phyloP scores from a whole-genome alignment of 106 monocot genomes.

The Phalaenopsis aphrodite region DNA sequence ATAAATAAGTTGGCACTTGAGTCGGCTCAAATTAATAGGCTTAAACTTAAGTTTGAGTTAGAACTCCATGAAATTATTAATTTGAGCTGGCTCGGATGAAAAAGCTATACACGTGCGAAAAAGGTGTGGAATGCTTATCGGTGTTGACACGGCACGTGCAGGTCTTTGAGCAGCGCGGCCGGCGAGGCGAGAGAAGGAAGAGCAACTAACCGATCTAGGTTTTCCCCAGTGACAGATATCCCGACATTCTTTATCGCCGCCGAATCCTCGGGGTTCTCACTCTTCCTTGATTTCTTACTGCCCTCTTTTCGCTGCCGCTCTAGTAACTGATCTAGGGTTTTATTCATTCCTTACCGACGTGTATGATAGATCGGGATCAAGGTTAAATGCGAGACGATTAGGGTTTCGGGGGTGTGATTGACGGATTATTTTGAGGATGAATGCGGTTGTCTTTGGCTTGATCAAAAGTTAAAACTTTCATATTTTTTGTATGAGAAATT shows the following conservation, averaged over 20 bases:
- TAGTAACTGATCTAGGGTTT: background rate
- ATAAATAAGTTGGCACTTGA: too few species aligned
- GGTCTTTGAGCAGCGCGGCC: background rate
- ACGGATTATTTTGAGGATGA: too few species aligned
- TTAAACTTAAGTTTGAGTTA: too few species aligned
- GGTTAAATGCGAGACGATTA: too few species aligned
- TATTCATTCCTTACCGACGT: background rate
- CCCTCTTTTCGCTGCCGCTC: background rate
- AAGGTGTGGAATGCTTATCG: background rate
- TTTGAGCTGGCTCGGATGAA: too few species aligned
- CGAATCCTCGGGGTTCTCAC: background rate
- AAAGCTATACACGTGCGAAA: background rate
- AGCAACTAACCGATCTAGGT: background rate
- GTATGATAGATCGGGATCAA: too few species aligned
- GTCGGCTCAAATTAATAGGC: too few species aligned
- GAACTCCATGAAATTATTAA: too few species aligned
- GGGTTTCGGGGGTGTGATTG: too few species aligned
- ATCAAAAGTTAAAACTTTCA: too few species aligned
- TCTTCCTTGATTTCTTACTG: background rate
- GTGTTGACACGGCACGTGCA: background rate
- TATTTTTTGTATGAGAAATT: too few species aligned
- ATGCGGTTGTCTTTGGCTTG: too few species aligned
- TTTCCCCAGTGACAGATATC: background rate
- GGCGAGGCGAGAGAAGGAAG: background rate
- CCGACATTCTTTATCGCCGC: background rate